These are phyloP conservation scores for Delitschia confertaspora DNA, from an alignment of 495 filamentous ascomycete species.

Conservation along the genomic window DNA sequence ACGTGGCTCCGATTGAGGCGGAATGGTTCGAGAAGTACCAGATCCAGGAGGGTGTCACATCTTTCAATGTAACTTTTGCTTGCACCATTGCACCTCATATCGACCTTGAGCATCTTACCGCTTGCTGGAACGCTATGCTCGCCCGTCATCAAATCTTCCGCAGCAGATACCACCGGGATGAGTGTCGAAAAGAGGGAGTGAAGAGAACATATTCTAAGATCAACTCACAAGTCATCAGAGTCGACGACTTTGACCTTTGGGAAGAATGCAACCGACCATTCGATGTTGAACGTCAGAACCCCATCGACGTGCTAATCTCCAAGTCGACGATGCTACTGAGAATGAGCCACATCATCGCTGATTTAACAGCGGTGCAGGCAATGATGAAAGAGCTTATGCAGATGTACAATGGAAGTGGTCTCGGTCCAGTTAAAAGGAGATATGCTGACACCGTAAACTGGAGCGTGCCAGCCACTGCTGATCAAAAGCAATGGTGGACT, in stretches of 20 bases:
- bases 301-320: conserved; percentile 24
- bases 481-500: background rate
- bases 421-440: no score
- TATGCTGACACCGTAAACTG: no score
- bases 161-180: background rate
- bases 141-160: conserved; percentile 7
- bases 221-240: background rate
- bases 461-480: background rate
- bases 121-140: conserved; percentile 7
- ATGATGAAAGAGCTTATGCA: conserved; percentile 23
- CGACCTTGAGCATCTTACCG: background rate
- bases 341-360: conserved; percentile 31
- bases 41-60: conserved; percentile 4
- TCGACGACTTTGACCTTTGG: background rate
- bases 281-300: conserved; percentile 1
- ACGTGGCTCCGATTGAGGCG: conserved; percentile 26
- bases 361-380: conserved; percentile 26
- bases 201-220: background rate
- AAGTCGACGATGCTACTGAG: conserved; percentile 16
- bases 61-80: conserved; percentile 30
- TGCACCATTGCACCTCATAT: background rate
- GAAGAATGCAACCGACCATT: background rate
- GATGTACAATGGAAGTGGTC: conserved; percentile 16
- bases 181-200: background rate
- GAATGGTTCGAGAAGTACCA: conserved; percentile 32